These are phyloP conservation scores for Syzygium syzygioides DNA, from an alignment of 441 rosid species.

Conservation along the genomic window DNA sequence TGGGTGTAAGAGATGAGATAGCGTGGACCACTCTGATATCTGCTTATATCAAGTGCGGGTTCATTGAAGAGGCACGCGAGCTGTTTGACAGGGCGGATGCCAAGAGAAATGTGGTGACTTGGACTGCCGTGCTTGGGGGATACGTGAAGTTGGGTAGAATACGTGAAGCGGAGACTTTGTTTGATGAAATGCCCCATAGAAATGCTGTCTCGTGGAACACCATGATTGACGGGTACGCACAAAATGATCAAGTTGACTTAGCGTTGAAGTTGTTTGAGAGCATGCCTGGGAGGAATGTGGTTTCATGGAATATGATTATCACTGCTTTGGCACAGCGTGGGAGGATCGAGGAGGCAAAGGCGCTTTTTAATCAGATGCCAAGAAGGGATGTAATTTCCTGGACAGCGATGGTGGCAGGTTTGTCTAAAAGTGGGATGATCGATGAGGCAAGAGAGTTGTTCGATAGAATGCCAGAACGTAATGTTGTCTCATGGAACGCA, in stretches of 20 bases:
- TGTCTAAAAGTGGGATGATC: conserved; percentile 44
- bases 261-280: conserved; percentile 41
- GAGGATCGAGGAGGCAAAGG: conserved; percentile 46
- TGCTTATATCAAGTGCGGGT: conserved; percentile 46
- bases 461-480: conserved; percentile 49
- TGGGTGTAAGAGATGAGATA: conserved; percentile 40
- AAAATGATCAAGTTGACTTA: conserved; percentile 30
- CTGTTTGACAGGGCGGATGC: conserved; percentile 48
- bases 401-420: conserved; percentile 53
- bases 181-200: conserved; percentile 47
- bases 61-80: conserved; percentile 48
- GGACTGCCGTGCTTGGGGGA: conserved; percentile 70
- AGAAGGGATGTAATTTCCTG: conserved; percentile 54
- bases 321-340: conserved; percentile 41
- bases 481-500: conserved; percentile 60
- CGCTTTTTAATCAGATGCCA: conserved; percentile 45
- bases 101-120: conserved; percentile 58
- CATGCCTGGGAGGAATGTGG: conserved; percentile 55
- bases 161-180: conserved; percentile 49
- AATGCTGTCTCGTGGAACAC: conserved; percentile 67
- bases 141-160: conserved; percentile 39
- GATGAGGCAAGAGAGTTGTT: conserved; percentile 53
- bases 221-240: conserved; percentile 55
- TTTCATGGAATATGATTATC: conserved; percentile 55
- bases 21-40: conserved; percentile 62